Conservation (phyloP, 1,284 basidiomycete genomes). For the Cryptococcus sp. region DNA sequence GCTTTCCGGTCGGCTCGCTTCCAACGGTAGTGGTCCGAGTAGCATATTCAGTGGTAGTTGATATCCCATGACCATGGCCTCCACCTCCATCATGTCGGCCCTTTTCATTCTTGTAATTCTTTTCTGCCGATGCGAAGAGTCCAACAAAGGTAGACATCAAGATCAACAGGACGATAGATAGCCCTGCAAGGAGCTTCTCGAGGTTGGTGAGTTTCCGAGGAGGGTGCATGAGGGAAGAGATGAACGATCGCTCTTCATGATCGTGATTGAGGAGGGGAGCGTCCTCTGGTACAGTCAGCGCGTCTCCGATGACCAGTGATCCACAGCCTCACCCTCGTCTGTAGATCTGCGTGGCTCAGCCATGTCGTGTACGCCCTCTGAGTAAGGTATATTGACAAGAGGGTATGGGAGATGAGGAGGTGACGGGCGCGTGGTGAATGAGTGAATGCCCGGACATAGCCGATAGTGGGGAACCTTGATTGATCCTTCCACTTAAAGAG, state of each 20-base stretch:
- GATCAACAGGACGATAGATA: constrained; percentile 72
- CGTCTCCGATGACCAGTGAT: background rate
- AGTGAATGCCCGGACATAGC: no score
- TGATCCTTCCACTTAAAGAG: no score
- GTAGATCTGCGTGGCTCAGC: constrained; percentile 44
- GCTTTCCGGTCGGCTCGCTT: constrained; percentile 36
- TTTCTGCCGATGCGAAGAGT: constrained; percentile 80
- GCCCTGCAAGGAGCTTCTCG: constrained; percentile 72
- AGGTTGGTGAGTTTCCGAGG: constrained; percentile 71
- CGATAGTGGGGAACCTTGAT: no score
- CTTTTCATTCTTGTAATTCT: constrained; percentile 58
- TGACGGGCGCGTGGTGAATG: no score
- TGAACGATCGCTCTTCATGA: constrained; percentile 17
- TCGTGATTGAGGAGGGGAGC: constrained; percentile 40
- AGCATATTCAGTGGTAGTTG: constrained; percentile 40
- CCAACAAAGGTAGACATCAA: constrained; percentile 84
- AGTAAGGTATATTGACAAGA: no score
- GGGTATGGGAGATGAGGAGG: no score
- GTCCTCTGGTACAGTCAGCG: constrained; percentile 36
- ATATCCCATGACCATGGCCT: background rate
- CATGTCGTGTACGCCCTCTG: constrained; percentile 22
- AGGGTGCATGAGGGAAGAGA: constrained; percentile 35
- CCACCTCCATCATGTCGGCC: constrained; percentile 28
- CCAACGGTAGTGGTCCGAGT: constrained; percentile 42
- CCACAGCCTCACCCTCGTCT: constrained; percentile 40